These are phyloP conservation scores for Dactylellina leptospora DNA, from an alignment of 2,329 filamentous ascomycete genomes.

Conservation along the genomic window DNA sequence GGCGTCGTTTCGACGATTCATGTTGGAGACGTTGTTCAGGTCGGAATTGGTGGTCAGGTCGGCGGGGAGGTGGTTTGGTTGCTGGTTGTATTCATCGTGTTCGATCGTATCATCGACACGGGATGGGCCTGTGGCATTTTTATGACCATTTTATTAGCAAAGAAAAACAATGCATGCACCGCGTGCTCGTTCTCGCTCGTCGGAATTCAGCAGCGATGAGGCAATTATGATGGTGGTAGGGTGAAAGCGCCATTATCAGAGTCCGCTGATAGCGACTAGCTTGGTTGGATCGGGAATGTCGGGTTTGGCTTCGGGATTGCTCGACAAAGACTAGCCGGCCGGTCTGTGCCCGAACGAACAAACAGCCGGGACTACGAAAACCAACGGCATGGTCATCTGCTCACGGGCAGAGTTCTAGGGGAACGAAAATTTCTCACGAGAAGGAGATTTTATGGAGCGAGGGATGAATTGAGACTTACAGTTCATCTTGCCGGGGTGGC, in stretches of 20 bases:
- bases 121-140: constrained; percentile 60
- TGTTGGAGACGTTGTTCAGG: constrained; percentile 66
- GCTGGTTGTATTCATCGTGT: constrained; percentile 67
- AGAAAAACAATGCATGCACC: too few species aligned
- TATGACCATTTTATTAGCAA: too few species aligned
- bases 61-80: constrained; percentile 65
- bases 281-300: constrained; percentile 44
- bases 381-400: background rate
- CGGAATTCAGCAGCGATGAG: background rate
- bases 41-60: constrained; percentile 69
- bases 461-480: constrained; percentile 33
- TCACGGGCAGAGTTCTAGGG: background rate
- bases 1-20: constrained; percentile 42
- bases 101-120: constrained; percentile 61
- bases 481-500: constrained; percentile 26
- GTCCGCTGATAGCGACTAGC: constrained; percentile 11
- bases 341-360: constrained; percentile 29
- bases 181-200: too few species aligned
- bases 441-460: background rate
- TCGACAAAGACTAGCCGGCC: constrained; percentile 5
- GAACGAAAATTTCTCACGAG: constrained; percentile 13
- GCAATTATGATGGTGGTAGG: constrained; percentile 40
- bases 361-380: constrained; percentile 8
- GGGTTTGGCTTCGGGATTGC: constrained; percentile 15
- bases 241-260: constrained; percentile 9